These are phyloP conservation scores for Cladorrhinum sp. DNA, from an alignment of 2,329 filamentous ascomycete species.

Conservation along the genomic window DNA sequence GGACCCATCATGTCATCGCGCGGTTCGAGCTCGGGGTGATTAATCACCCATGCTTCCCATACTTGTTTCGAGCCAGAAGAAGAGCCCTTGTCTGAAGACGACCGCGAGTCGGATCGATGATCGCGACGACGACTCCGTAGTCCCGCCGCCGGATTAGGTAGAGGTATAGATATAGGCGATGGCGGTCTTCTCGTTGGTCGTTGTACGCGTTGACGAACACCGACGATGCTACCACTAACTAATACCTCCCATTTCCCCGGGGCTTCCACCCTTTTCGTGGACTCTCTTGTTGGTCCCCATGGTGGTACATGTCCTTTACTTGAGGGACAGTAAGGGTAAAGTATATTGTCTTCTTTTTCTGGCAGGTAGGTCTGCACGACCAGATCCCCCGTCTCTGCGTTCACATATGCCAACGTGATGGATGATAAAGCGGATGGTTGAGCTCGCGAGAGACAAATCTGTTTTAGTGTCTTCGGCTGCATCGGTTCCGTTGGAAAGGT, in stretches of 20 bases:
- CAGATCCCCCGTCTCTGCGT: slow-evolving; percentile 57
- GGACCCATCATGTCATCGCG: too few relatives aligned
- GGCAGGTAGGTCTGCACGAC: slow-evolving; percentile 63
- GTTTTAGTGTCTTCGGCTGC: slow-evolving; percentile 57
- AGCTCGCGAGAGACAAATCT: slow-evolving; percentile 53
- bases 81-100: background rate
- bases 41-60: slow-evolving; percentile 57
- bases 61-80: background rate
- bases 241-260: slow-evolving; percentile 65
- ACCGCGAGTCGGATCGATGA: background rate
- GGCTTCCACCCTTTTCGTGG: slow-evolving; percentile 53
- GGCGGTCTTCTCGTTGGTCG: slow-evolving; percentile 8
- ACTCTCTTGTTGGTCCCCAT: slow-evolving; percentile 52
- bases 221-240: slow-evolving; percentile 58
- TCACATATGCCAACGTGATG: slow-evolving; percentile 63
- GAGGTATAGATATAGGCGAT: slow-evolving; percentile 17
- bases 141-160: slow-evolving; percentile 23
- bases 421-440: slow-evolving; percentile 52
- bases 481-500: slow-evolving; percentile 59
- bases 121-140: slow-evolving; percentile 16
- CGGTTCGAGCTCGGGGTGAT: slow-evolving; percentile 38
- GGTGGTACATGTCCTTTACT: slow-evolving; percentile 46
- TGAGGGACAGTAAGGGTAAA: slow-evolving; percentile 53
- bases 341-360: slow-evolving; percentile 49
- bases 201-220: slow-evolving; percentile 51